Conservation (phyloP, 1,284 basidiomycete species). For the Trametes sp. region DNA sequence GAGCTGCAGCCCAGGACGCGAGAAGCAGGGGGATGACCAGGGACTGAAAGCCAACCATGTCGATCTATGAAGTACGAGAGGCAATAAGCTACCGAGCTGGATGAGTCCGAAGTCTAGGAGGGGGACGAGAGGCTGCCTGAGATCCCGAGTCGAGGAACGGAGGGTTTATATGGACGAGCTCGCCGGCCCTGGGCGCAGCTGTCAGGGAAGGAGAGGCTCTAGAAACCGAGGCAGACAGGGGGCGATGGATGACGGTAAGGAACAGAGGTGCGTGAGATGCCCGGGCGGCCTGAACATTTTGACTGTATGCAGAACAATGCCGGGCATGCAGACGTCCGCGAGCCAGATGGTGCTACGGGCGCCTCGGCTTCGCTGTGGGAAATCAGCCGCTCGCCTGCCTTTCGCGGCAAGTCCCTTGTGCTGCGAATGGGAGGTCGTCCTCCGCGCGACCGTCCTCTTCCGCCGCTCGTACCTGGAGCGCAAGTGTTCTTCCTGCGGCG, state of each 20-base stretch:
- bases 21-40: slow-evolving; percentile 47
- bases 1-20: slow-evolving; percentile 38
- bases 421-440: slow-evolving; percentile 31
- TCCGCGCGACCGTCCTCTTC: slow-evolving; percentile 4
- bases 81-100: slow-evolving; percentile 27
- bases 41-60: slow-evolving; percentile 49
- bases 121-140: slow-evolving; percentile 34
- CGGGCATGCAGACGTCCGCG: slow-evolving; percentile 20
- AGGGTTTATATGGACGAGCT: slow-evolving; percentile 36
- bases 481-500: slow-evolving; percentile 10
- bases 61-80: slow-evolving; percentile 26
- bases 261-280: slow-evolving; percentile 33
- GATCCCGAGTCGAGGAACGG: slow-evolving; percentile 20
- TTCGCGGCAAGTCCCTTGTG: slow-evolving; percentile 39
- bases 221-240: slow-evolving; percentile 26
- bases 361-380: slow-evolving; percentile 27
- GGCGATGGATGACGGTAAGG: slow-evolving; percentile 37
- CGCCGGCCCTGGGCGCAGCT: slow-evolving; percentile 22
- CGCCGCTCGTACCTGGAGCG: slow-evolving; percentile 15
- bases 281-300: slow-evolving; percentile 27
- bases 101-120: slow-evolving; percentile 29
- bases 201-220: slow-evolving; percentile 29
- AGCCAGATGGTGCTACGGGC: slow-evolving; percentile 22
- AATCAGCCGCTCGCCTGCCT: slow-evolving; percentile 38
- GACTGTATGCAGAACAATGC: slow-evolving; percentile 41